phyloP scores from a whole-genome alignment of 768 basidiomycete genomes.

The Pholiota microspora region DNA sequence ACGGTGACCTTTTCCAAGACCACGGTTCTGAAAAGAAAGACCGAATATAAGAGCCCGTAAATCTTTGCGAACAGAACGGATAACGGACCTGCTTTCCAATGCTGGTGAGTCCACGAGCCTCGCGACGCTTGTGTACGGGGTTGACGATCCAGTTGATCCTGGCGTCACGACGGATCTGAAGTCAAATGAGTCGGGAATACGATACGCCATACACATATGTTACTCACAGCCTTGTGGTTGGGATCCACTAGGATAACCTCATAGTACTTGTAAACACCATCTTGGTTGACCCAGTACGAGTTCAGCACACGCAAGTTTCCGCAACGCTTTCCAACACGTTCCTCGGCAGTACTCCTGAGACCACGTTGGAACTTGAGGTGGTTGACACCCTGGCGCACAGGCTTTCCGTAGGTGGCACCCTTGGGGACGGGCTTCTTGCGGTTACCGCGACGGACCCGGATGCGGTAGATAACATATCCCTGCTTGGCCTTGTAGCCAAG shows the following conservation, averaged over 20 bases:
- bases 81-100: conserved; percentile 86
- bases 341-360: conserved; percentile 91
- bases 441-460: conserved; percentile 97
- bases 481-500: conserved; percentile 99
- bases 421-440: conserved; percentile 98
- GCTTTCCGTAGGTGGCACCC: conserved; percentile 99
- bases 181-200: not conserved
- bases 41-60: conserved; percentile 3
- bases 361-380: conserved; percentile 98
- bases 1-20: conserved; percentile 92
- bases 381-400: conserved; percentile 99
- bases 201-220: conserved; percentile 9
- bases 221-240: conserved; percentile 84
- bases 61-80: conserved; percentile 6
- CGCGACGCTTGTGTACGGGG: conserved; percentile 98
- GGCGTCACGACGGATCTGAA: conserved; percentile 88
- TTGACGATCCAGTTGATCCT: conserved; percentile 99
- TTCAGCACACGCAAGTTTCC: conserved; percentile 96
- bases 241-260: conserved; percentile 99
- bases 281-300: conserved; percentile 99
- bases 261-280: conserved; percentile 98
- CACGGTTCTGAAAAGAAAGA: conserved; percentile 70
- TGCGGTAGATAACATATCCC: conserved; percentile 96
- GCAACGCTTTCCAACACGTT: conserved; percentile 95
- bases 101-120: conserved; percentile 95